A percentile compares a stretch with the other conserved stretches of the same genome.
phyloP scores from a whole-genome alignment of 768 basidiomycete genomes.

The Jaapia argillacea region DNA sequence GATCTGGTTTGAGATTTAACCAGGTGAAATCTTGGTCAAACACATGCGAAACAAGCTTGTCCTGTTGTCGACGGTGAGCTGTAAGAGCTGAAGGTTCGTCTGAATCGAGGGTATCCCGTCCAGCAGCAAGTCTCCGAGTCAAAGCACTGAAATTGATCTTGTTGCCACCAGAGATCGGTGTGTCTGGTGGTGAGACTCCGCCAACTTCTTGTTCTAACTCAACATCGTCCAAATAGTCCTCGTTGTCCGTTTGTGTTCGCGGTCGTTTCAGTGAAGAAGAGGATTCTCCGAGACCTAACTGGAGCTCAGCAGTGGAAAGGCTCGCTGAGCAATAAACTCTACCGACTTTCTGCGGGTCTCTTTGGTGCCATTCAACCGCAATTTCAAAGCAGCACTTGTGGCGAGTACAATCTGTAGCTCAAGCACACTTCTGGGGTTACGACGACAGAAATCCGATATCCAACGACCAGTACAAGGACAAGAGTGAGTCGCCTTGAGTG shows the following conservation, averaged over 20 bases:
- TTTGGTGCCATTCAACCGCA: too few relatives aligned
- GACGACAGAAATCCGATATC: too few relatives aligned
- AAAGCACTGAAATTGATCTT: conserved; percentile 87
- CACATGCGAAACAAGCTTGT: conserved; percentile 69
- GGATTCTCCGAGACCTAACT: conserved; percentile 14
- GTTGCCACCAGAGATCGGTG: conserved; percentile 50
- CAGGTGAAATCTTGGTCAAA: conserved; percentile 84
- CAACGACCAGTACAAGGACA: too few relatives aligned
- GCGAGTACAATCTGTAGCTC: too few relatives aligned
- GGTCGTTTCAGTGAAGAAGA: conserved; percentile 26
- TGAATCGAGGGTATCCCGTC: conserved; percentile 31
- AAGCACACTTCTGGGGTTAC: too few relatives aligned
- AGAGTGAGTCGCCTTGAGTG: too few relatives aligned
- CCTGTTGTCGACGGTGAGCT: conserved; percentile 62
- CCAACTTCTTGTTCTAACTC: too few relatives aligned
- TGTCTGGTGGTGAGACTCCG: conserved; percentile 18
- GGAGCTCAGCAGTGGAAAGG: too few relatives aligned
- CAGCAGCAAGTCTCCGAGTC: conserved; percentile 66
- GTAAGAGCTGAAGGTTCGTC: conserved; percentile 43
- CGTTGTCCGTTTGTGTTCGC: conserved; percentile 36
- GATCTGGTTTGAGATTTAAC: conserved; percentile 84
- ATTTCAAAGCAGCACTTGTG: too few relatives aligned
- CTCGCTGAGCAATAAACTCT: too few relatives aligned
- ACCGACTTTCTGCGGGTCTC: too few relatives aligned
- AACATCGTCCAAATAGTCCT: conserved; percentile 55